Percentiles rank a stretch among this genome's conserved stretches.
phyloP scores from a whole-genome alignment of 1,139 yeast genomes.

The Blastobotrys ciferrii region DNA sequence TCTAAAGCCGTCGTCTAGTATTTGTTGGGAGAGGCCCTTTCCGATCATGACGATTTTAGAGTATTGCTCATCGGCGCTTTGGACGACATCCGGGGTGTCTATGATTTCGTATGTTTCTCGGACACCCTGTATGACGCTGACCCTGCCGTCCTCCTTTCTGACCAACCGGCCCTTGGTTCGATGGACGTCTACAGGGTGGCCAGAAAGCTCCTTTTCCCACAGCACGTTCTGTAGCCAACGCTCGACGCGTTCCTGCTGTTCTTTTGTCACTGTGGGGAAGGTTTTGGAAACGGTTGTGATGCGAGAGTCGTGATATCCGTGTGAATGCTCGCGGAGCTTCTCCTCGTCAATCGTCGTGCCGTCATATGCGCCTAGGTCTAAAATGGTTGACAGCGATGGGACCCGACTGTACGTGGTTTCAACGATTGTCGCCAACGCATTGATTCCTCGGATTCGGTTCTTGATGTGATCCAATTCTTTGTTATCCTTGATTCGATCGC shows the following conservation, averaged over 20 bases:
- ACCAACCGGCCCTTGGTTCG: constrained; percentile 77
- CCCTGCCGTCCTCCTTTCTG: constrained; percentile 39
- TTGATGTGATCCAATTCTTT: constrained; percentile 31
- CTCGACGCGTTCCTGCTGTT: constrained; percentile 46
- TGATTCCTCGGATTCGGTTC: constrained; percentile 54
- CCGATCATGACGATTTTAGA: constrained; percentile 82
- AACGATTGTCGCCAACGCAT: constrained; percentile 64
- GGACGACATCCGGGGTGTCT: constrained; percentile 44
- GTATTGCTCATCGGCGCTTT: constrained; percentile 37
- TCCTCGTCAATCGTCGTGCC: constrained; percentile 26
- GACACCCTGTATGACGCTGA: constrained; percentile 81
- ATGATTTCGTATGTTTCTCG: constrained; percentile 85
- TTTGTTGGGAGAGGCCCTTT: constrained; percentile 45
- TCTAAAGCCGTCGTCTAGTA: constrained; percentile 1
- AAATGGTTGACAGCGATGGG: constrained; percentile 51
- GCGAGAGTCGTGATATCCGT: constrained; percentile 39
- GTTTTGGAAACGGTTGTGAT: constrained; percentile 61
- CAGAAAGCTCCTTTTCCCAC: constrained; percentile 59
- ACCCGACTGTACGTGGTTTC: constrained; percentile 74
- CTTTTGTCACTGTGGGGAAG: constrained; percentile 46
- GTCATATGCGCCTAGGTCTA: constrained; percentile 82
- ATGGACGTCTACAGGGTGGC: constrained; percentile 57
- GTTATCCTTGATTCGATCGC: constrained; percentile 48
- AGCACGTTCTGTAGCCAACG: constrained; percentile 59
- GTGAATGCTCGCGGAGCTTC: constrained; percentile 33